A percentile compares a stretch with the other conserved stretches of the same genome.
Evolutionary conservation across 1,284 basidiomycete genomes (phyloP).

Genomic region (Coriolopsis trogii): DNA sequence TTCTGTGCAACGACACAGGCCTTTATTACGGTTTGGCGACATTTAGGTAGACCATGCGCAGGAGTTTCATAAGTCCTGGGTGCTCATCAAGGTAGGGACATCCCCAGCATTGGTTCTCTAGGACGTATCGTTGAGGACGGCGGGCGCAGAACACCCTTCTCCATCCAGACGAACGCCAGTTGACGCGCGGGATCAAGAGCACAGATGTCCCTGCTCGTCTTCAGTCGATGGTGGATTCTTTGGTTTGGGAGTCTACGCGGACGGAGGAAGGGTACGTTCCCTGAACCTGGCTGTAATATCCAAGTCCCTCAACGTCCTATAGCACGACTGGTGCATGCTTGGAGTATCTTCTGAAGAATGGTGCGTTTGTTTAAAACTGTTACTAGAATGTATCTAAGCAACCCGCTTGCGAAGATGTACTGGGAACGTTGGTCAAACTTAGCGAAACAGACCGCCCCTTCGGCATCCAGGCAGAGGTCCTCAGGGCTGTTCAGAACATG

Average conservation of each 20-base stretch:
- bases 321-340: constrained; percentile 86
- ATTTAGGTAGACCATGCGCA: constrained; percentile 52
- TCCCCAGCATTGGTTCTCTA: background rate
- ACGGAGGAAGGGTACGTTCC: constrained; percentile 86
- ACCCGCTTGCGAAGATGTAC: constrained; percentile 57
- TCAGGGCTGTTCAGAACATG: constrained; percentile 85
- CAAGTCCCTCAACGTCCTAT: background rate
- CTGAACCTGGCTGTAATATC: too few species aligned
- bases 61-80: constrained; percentile 78
- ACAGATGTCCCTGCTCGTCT: constrained; percentile 83
- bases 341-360: constrained; percentile 90
- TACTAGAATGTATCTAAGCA: background rate
- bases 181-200: constrained; percentile 78
- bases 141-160: constrained; percentile 65
- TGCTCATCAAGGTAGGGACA: constrained; percentile 61
- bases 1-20: background rate
- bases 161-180: constrained; percentile 81
- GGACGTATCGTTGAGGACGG: background rate
- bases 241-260: constrained; percentile 85
- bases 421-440: constrained; percentile 83
- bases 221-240: constrained; percentile 83
- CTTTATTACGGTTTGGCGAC: background rate
- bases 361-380: constrained; percentile 43
- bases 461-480: constrained; percentile 85
- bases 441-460: constrained; percentile 83